Evolutionary conservation across 2,329 filamentous ascomycete species (phyloP).

Genomic region (Nigrograna mackinnonii): DNA sequence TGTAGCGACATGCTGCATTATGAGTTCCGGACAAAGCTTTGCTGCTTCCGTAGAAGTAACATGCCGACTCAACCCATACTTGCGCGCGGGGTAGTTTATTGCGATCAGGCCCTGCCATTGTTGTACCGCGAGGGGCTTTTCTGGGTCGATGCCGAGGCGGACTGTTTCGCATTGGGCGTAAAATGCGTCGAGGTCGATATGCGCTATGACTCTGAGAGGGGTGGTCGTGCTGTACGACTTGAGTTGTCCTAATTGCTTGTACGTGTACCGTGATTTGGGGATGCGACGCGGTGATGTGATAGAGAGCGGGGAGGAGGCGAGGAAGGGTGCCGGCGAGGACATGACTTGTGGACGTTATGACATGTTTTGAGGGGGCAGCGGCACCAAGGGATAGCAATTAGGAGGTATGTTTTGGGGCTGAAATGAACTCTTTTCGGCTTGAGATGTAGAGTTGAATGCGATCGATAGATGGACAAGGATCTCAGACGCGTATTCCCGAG

Average conservation of each 20-base stretch:
- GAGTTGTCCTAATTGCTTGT: conserved; percentile 78
- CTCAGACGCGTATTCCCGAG: conserved; percentile 30
- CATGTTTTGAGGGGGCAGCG: conserved; percentile 46
- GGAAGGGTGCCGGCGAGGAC: conserved; percentile 54
- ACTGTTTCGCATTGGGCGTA: conserved; percentile 95
- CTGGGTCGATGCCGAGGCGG: conserved; percentile 63
- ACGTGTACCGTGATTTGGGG: conserved; percentile 75
- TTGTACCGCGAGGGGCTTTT: conserved; percentile 10
- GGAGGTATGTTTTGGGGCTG: conserved; percentile 41
- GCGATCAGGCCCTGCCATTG: conserved; percentile 89
- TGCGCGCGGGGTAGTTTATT: conserved; percentile 90
- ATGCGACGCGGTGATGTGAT: conserved; percentile 36
- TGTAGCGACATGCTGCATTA: conserved; percentile 90
- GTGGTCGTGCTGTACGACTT: conserved; percentile 70
- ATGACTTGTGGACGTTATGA: conserved; percentile 24
- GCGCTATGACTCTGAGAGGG: conserved; percentile 84
- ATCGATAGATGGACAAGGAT: conserved; percentile 4
- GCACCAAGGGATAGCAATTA: conserved; percentile 51
- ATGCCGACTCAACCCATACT: conserved; percentile 78
- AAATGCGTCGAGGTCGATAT: conserved; percentile 96
- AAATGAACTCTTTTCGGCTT: neutral
- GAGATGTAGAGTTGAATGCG: conserved; percentile 2
- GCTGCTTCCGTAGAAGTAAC: conserved; percentile 79
- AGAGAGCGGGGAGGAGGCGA: conserved; percentile 51
- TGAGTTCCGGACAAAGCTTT: conserved; percentile 81